A percentile compares a stretch with the other conserved stretches of the same genome.
These are phyloP conservation scores for Alternaria sp. DNA, from an alignment of 2,329 filamentous ascomycete species.

Conservation along the genomic window DNA sequence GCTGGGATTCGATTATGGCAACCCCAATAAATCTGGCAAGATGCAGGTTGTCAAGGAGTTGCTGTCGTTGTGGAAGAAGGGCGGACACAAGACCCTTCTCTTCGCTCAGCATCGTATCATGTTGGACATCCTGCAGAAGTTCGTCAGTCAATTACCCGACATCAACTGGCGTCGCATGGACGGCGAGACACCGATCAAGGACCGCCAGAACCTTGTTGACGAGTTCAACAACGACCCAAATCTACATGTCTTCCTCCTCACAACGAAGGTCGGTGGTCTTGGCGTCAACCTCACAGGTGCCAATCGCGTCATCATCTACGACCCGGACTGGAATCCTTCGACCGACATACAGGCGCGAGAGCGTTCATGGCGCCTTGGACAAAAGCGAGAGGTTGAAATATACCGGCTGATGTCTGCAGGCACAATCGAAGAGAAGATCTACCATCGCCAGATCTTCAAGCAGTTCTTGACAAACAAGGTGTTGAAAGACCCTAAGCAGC, in stretches of 20 bases:
- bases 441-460: constrained; percentile 98
- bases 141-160: constrained; percentile 70
- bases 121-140: constrained; percentile 90
- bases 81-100: constrained; percentile 91
- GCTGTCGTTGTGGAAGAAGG: constrained; percentile 84
- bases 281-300: constrained; percentile 95
- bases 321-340: constrained; percentile 98
- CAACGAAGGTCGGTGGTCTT: constrained; percentile 92
- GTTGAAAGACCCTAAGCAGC: constrained; percentile 89
- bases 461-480: constrained; percentile 98
- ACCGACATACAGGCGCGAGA: constrained; percentile 95
- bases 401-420: constrained; percentile 98
- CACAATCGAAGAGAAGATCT: constrained; percentile 99
- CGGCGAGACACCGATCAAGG: constrained; percentile 85
- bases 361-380: constrained; percentile 91
- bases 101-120: constrained; percentile 95
- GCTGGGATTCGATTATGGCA: constrained; percentile 77
- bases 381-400: constrained; percentile 93
- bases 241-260: constrained; percentile 88
- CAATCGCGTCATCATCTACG: constrained; percentile 95
- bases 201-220: constrained; percentile 88
- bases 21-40: constrained; percentile 82
- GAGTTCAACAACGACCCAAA: constrained; percentile 84
- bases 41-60: constrained; percentile 93
- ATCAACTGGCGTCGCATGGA: constrained; percentile 91